Conservation (phyloP, 75 land plant species). For the Isoetes taiwanensis region DNA sequence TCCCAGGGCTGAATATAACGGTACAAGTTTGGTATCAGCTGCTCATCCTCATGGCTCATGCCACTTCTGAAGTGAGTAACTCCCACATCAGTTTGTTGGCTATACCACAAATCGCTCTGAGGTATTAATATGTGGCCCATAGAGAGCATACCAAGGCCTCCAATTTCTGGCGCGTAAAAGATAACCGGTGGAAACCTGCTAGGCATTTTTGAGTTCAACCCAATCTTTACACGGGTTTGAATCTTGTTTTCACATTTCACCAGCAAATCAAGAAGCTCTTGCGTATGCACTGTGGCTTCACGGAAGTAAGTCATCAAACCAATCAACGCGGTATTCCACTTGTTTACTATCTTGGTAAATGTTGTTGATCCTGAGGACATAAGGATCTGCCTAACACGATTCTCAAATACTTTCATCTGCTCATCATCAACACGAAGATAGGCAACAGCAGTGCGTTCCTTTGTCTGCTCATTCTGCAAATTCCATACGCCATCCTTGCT, state of each 20-base stretch:
- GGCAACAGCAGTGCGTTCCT: conserved; percentile 92
- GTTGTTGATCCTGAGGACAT: conserved; percentile 99
- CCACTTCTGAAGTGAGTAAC: conserved; percentile 99
- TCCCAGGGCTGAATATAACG: conserved; percentile 99
- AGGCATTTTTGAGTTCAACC: conserved; percentile 98
- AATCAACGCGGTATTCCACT: conserved; percentile 98
- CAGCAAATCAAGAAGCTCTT: conserved; percentile 86
- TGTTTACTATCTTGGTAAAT: conserved; percentile 97
- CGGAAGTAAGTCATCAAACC: conserved; percentile 99
- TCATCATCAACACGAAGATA: conserved; percentile 97
- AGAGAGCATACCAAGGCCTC: conserved; percentile 98
- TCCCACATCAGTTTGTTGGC: conserved; percentile 99
- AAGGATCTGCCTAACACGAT: conserved; percentile 95
- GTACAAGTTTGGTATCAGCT: conserved; percentile 95
- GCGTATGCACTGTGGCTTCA: conserved; percentile 99
- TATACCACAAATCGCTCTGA: conserved; percentile 94
- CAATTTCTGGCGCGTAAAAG: conserved; percentile 97
- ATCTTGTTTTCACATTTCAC: conserved; percentile 99
- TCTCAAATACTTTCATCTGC: conserved; percentile 98
- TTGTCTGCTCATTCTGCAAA: conserved; percentile 96
- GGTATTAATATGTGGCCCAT: conserved; percentile 99
- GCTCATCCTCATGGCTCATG: conserved; percentile 99
- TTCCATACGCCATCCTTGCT: conserved; percentile 99
- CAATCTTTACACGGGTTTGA: conserved; percentile 98
- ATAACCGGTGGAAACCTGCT: conserved; percentile 99